Evolutionary conservation across 768 basidiomycete species (phyloP).

Genomic region (Psilocybe cyanescens): DNA sequence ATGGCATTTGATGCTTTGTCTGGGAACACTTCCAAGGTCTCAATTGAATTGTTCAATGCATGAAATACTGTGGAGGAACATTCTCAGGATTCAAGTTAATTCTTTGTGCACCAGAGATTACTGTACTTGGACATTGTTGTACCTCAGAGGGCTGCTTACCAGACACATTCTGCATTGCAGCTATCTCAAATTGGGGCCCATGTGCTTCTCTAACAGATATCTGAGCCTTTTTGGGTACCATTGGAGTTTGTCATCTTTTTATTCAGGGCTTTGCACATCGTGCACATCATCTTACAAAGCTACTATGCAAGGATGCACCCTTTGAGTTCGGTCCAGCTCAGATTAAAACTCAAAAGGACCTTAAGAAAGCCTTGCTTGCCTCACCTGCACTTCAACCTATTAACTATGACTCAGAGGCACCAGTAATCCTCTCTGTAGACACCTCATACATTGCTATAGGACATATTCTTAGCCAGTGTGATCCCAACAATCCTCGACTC

Average conservation of each 20-base stretch:
- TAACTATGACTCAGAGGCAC: neutral
- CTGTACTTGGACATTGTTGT: too few relatives aligned
- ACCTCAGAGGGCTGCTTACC: too few relatives aligned
- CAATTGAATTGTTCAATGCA: neutral
- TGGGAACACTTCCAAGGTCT: constrained; percentile 5
- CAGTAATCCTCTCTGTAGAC: neutral
- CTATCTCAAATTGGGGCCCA: neutral
- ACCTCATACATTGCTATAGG: neutral
- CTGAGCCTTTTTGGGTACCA: neutral
- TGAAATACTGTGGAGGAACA: too few relatives aligned
- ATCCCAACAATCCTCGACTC: neutral
- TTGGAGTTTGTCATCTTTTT: neutral
- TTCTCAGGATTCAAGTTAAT: too few relatives aligned
- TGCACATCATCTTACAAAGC: neutral
- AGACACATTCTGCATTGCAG: too few relatives aligned
- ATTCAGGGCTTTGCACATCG: neutral
- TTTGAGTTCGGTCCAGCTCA: neutral
- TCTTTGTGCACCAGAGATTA: too few relatives aligned
- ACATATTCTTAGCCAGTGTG: neutral
- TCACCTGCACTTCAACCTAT: neutral
- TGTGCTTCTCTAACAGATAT: neutral
- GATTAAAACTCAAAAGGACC: neutral
- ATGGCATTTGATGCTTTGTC: neutral
- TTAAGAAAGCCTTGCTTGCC: neutral
- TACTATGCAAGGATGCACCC: neutral